These are phyloP conservation scores for Metschnikowia hibisci DNA, from an alignment of 805 yeast genomes.

Conservation along the genomic window DNA sequence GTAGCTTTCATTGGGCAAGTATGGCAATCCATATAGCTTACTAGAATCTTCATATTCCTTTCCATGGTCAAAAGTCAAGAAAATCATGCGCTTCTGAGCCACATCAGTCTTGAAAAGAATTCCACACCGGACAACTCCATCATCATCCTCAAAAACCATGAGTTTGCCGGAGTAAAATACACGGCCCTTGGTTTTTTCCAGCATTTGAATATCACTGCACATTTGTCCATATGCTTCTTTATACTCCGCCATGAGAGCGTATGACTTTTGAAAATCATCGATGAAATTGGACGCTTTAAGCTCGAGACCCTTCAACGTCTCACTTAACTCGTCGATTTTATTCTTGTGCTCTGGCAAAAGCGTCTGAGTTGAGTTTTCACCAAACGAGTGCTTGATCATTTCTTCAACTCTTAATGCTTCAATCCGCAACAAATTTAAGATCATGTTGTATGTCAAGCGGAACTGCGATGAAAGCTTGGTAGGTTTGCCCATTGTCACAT, in stretches of 20 bases:
- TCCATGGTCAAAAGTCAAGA: slow-evolving; percentile 47
- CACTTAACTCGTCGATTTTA: slow-evolving; percentile 52
- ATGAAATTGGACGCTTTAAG: slow-evolving; percentile 34
- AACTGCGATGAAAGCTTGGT: slow-evolving; percentile 89
- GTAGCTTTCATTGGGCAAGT: slow-evolving; percentile 32
- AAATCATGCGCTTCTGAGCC: slow-evolving; percentile 28
- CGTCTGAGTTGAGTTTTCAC: slow-evolving; percentile 85
- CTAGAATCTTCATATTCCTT: slow-evolving; percentile 23
- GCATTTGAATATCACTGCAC: slow-evolving; percentile 43
- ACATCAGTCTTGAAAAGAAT: slow-evolving; percentile 46
- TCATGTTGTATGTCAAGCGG: slow-evolving; percentile 93
- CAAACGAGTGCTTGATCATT: slow-evolving; percentile 93
- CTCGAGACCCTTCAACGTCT: slow-evolving; percentile 38
- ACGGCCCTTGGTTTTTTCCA: slow-evolving; percentile 45
- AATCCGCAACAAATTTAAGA: slow-evolving; percentile 81
- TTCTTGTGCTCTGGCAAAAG: slow-evolving; percentile 81
- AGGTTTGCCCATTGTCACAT: slow-evolving; percentile 82
- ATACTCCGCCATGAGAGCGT: slow-evolving; percentile 44
- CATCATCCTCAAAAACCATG: slow-evolving; percentile 51
- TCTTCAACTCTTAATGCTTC: slow-evolving; percentile 97
- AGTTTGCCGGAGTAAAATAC: slow-evolving; percentile 52
- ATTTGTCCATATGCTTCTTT: slow-evolving; percentile 43
- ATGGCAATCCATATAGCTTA: slow-evolving; percentile 29
- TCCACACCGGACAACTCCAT: slow-evolving; percentile 45
- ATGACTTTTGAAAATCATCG: slow-evolving; percentile 43